Base-by-base conservation (phyloP, 306 rosid species). In the Aeschynomene evenia region DNA sequence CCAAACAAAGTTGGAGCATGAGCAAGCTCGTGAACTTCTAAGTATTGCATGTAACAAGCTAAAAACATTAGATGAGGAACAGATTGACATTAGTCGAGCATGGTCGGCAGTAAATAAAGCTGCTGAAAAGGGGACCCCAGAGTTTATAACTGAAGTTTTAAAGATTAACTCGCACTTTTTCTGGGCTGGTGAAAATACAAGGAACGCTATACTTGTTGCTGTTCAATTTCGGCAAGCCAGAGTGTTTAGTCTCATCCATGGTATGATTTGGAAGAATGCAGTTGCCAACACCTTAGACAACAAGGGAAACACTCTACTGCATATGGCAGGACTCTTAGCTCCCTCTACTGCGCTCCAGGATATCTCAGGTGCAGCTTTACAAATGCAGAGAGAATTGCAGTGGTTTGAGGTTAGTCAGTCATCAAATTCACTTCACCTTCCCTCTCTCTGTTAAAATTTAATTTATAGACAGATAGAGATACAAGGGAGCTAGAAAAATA, bases 351-450 rank as follows among this genome's bases (percentile, higher is more conserved):
- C 33, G 7, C 49, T 55, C 13, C 21, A 37, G 2, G 4, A 48
- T 23, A 58, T 72, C 3, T 5, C 61, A 0, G 70, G 82, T 23
- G 65, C 70, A 11, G 67, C 73, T 5, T 11, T 77, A 18, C 75
- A 68, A 19, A 76, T 68, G 63, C 52, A 68, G 22, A 54, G 40
- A 22, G 73, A 68, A 68, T 16, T 29, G 6, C 75, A 43, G 2
- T 57, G 67, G 67, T 70, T 56, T 31, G 57, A 70, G 67, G 57
- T 37, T 14, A 37, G 43, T 37, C 43, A 37, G n/a, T n/a, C n/a
- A n/a, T n/a, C n/a, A n/a, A n/a, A n/a, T n/a, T n/a, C n/a, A n/a
- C n/a, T n/a, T n/a, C n/a, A n/a, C n/a, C n/a, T n/a, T n/a, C n/a
- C n/a, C n/a, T n/a, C n/a, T n/a, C n/a, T n/a, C n/a, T n/a, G n/a